A percentile compares a stretch with the other conserved stretches of the same genome.
phyloP scores from a whole-genome alignment of 2,329 filamentous ascomycete species.

The Penicillium crustosum region DNA sequence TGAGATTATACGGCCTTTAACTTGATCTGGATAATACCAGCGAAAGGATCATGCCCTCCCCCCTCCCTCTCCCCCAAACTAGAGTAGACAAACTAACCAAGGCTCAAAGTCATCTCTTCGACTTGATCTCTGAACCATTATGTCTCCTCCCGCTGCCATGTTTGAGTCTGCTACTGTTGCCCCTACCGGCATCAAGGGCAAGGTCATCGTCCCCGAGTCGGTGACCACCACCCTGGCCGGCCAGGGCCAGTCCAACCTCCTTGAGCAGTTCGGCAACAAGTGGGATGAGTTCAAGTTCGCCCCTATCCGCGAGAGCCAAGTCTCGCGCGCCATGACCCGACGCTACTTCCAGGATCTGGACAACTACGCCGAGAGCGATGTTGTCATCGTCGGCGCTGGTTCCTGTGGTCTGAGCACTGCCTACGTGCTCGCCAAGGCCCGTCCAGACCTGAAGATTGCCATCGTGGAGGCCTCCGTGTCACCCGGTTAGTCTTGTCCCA shows the following conservation, averaged over 20 bases:
- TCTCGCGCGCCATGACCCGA: slow-evolving; percentile 88
- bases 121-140: slow-evolving; percentile 50
- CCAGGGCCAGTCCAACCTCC: slow-evolving; percentile 52
- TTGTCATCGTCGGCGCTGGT: slow-evolving; percentile 89
- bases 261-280: slow-evolving; percentile 68
- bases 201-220: slow-evolving; percentile 50
- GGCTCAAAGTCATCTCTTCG: slow-evolving; percentile 21
- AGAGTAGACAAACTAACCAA: slow-evolving; percentile 44
- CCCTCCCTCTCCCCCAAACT: slow-evolving; percentile 40
- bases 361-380: slow-evolving; percentile 85
- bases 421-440: slow-evolving; percentile 77
- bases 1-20: slow-evolving; percentile 87
- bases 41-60: slow-evolving; percentile 95
- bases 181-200: slow-evolving; percentile 41
- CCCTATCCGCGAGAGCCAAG: slow-evolving; percentile 86
- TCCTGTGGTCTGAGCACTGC: slow-evolving; percentile 83
- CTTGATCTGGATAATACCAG: slow-evolving; percentile 99
- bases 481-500: slow-evolving; percentile 52
- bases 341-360: slow-evolving; percentile 92
- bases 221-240: slow-evolving; percentile 36
- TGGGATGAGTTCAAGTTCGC: slow-evolving; percentile 83
- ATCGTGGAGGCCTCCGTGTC: slow-evolving; percentile 86
- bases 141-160: slow-evolving; percentile 77
- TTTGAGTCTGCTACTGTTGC: slow-evolving; percentile 49
- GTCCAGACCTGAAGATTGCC: slow-evolving; percentile 87